Evolutionary conservation across 257 asterid species (phyloP).

Genomic region (Solanum paucissectum): DNA sequence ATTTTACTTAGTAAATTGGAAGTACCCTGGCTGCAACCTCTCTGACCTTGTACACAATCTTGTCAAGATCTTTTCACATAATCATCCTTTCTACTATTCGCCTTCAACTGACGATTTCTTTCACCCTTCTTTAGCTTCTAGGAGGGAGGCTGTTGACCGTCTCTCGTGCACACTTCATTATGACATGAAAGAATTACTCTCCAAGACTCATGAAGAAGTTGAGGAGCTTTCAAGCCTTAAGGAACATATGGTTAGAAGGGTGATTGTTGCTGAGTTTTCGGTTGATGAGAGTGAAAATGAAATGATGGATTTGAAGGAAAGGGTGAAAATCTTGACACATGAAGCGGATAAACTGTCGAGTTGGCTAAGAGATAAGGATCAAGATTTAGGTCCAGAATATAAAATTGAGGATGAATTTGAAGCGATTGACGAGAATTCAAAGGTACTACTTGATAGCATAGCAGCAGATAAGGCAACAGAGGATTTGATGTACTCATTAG

Average conservation of each 20-base stretch:
- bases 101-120: neutral
- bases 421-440: slow-evolving; percentile 23
- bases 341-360: slow-evolving; percentile 32
- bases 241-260: slow-evolving; percentile 16
- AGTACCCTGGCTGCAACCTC: slow-evolving; percentile 18
- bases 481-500: slow-evolving; percentile 36
- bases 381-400: neutral
- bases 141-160: slow-evolving; percentile 43
- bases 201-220: slow-evolving; percentile 17
- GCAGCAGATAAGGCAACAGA: slow-evolving; percentile 40
- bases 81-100: slow-evolving; percentile 30
- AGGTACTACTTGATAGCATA: slow-evolving; percentile 6
- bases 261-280: neutral
- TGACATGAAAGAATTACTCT: slow-evolving; percentile 18
- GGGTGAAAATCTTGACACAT: slow-evolving; percentile 8
- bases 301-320: slow-evolving; percentile 10
- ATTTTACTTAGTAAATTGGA: slow-evolving; percentile 37
- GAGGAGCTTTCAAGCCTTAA: slow-evolving; percentile 16
- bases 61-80: slow-evolving; percentile 26
- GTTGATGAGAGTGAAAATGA: slow-evolving; percentile 20
- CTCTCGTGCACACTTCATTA: slow-evolving; percentile 18
- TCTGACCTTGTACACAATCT: slow-evolving; percentile 36
- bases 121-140: slow-evolving; percentile 27
- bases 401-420: slow-evolving; percentile 41
- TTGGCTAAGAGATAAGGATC: slow-evolving; percentile 31